These are phyloP conservation scores for Plenodomus biglobosus DNA, from an alignment of 2,329 filamentous ascomycete species.

Conservation along the genomic window DNA sequence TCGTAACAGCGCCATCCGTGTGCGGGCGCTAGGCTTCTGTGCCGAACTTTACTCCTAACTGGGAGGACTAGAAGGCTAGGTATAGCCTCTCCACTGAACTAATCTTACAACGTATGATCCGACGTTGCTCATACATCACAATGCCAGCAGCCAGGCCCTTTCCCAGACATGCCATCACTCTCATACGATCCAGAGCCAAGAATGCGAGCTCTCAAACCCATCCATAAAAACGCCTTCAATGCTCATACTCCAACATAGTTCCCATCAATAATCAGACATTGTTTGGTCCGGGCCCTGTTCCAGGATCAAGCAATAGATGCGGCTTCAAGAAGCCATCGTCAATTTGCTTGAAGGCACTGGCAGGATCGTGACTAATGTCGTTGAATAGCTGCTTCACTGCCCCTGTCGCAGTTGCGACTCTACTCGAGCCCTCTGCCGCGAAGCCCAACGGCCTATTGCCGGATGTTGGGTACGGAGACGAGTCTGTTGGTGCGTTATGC, in stretches of 20 bases:
- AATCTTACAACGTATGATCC: not conserved
- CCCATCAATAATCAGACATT: conserved; percentile 33
- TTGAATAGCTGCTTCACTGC: conserved; percentile 80
- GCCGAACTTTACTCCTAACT: too few species aligned
- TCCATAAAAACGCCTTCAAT: conserved; percentile 21
- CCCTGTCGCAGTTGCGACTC: conserved; percentile 67
- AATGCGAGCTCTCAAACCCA: conserved; percentile 4
- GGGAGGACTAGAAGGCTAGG: too few species aligned
- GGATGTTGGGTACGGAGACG: conserved; percentile 46
- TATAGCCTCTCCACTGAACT: not conserved
- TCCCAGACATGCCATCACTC: not conserved
- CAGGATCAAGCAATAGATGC: conserved; percentile 75
- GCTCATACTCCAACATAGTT: conserved; percentile 11
- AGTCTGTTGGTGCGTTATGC: conserved; percentile 14
- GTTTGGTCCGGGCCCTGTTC: conserved; percentile 39
- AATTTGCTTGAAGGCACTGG: conserved; percentile 84
- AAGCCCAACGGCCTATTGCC: conserved; percentile 28
- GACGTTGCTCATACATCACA: not conserved
- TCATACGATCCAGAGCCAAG: not conserved
- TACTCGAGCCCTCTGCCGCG: conserved; percentile 26
- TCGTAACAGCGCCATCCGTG: too few species aligned
- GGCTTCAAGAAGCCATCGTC: conserved; percentile 98
- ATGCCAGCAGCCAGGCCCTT: not conserved
- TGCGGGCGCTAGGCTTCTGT: too few species aligned
- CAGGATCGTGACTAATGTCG: conserved; percentile 78